Evolutionary conservation across 164 flowering plant genomes (phyloP).

Genomic region (Magnolia kwangsiensis): DNA sequence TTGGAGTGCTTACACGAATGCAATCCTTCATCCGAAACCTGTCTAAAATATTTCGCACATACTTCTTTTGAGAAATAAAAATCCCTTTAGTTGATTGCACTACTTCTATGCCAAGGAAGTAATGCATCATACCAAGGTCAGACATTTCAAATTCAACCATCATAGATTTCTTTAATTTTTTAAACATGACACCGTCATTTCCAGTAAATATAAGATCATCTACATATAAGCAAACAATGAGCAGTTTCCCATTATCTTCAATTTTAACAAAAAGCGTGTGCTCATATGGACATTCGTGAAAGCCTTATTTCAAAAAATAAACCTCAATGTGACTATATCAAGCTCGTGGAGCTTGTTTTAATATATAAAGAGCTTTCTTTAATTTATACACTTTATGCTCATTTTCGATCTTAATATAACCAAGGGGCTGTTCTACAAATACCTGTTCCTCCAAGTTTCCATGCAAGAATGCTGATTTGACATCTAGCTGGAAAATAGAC

Average conservation of each 20-base stretch:
- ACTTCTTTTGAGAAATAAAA: slow-evolving; percentile 14
- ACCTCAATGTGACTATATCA: slow-evolving; percentile 5
- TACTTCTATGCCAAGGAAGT: slow-evolving; percentile 15
- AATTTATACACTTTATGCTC: too few species aligned
- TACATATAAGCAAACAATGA: slow-evolving; percentile 12
- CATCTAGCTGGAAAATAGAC: too few species aligned
- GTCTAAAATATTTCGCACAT: too few species aligned
- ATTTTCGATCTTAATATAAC: too few species aligned
- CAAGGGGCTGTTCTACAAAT: too few species aligned
- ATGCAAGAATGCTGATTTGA: too few species aligned
- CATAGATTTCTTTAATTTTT: slow-evolving; percentile 1
- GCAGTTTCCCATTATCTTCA: not conserved
- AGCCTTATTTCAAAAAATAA: slow-evolving; percentile 2
- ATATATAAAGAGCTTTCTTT: slow-evolving; percentile 9
- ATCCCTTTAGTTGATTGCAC: not conserved
- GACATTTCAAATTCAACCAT: slow-evolving; percentile 1
- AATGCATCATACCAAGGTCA: not conserved
- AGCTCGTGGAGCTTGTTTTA: slow-evolving; percentile 8
- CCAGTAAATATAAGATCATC: slow-evolving; percentile 6
- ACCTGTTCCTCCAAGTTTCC: too few species aligned
- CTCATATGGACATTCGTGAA: not conserved
- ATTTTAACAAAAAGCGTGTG: too few species aligned
- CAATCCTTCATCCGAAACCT: too few species aligned
- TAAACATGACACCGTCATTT: slow-evolving; percentile 2
- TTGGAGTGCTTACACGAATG: too few species aligned